Percentiles rank a stretch among this genome's conserved stretches.
Evolutionary conservation across 2,329 filamentous ascomycete species (phyloP).

Genomic region (Fusarium papillatum): DNA sequence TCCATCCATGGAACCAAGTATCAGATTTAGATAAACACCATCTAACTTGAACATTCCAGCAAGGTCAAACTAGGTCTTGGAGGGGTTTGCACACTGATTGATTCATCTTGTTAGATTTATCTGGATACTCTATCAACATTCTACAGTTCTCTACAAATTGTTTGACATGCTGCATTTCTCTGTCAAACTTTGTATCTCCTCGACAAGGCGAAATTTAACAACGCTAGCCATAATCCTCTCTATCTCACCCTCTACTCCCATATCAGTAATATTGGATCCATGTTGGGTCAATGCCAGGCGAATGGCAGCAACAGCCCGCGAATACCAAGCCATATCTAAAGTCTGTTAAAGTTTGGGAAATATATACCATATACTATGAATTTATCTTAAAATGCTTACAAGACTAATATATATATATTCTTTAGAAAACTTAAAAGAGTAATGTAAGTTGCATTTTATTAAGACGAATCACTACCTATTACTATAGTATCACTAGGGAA

Average conservation of each 20-base stretch:
- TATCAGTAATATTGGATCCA: not conserved
- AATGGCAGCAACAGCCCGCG: not conserved
- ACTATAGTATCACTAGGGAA: not conserved
- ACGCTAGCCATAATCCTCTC: not conserved
- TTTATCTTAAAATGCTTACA: no score
- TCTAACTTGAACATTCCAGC: not conserved
- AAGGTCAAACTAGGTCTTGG: not conserved
- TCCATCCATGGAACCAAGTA: not conserved
- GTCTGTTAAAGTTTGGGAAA: no score
- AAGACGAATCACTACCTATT: not conserved
- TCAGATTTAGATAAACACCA: not conserved
- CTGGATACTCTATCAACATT: not conserved
- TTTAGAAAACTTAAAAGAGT: no score
- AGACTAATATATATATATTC: no score
- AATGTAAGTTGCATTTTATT: no score
- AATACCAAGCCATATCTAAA: not conserved
- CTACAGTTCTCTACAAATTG: not conserved
- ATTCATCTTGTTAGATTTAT: not conserved
- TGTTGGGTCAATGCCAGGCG: not conserved
- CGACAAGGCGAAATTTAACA: not conserved
- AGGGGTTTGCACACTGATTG: not conserved
- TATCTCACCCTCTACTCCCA: not conserved
- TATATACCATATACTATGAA: no score
- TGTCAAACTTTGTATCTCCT: not conserved
- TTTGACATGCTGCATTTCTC: not conserved